Conservation (phyloP, 169 alveolate species). For the Eimeria acervulina region DNA sequence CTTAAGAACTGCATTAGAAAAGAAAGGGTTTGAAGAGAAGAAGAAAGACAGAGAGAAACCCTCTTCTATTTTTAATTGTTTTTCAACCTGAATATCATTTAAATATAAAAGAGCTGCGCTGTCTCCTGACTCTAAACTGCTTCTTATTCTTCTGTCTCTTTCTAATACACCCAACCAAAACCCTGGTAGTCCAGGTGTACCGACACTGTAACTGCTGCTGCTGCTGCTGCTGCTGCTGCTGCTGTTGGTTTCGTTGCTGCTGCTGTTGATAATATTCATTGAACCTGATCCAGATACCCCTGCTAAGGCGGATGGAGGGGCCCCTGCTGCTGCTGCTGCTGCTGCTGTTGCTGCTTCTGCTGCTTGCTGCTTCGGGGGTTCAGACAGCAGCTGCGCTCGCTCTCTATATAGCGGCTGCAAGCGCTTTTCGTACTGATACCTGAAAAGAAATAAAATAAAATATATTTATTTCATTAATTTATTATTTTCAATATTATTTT, state of each 20-base stretch:
- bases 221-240: not conserved
- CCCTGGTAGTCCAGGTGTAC: slow-evolving; percentile 9
- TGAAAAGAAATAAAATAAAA: not conserved
- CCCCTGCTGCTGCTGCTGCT: slow-evolving; percentile 24
- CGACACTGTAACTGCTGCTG: not conserved
- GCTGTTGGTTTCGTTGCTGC: not conserved
- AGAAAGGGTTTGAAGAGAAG: not conserved
- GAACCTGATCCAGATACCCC: not conserved
- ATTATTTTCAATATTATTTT: not conserved
- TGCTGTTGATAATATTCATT: not conserved
- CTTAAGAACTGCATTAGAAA: not conserved
- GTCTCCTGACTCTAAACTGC: not conserved
- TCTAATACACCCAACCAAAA: slow-evolving; percentile 5
- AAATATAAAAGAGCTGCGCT: not conserved
- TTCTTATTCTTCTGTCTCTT: not conserved
- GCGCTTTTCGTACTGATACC: slow-evolving; percentile 25
- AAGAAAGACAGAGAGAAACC: not conserved
- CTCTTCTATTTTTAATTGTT: not conserved
- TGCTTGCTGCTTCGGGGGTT: not conserved
- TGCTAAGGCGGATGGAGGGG: too few species aligned
- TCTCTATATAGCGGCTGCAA: not conserved
- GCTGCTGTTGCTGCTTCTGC: not conserved
- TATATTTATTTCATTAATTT: too few species aligned
- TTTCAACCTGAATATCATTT: not conserved
- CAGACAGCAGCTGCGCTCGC: slow-evolving; percentile 4